Evolutionary conservation across 179 eudicot genomes (phyloP).

Genomic region (Amaranthus tricolor): DNA sequence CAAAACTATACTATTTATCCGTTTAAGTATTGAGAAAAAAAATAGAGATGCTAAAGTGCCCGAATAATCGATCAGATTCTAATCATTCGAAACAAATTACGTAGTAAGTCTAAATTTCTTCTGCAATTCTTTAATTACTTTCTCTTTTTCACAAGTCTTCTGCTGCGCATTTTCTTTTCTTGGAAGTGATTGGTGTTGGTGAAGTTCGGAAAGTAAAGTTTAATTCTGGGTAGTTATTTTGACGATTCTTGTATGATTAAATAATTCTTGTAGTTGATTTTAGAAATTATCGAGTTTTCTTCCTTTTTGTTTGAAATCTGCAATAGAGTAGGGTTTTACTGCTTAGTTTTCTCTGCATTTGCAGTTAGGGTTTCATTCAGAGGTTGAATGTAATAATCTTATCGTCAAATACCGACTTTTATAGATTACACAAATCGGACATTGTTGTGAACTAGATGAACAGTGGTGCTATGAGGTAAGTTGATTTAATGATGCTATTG

Average conservation of each 20-base stretch:
- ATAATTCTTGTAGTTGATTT: neutral
- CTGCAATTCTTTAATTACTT: neutral
- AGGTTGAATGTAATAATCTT: neutral
- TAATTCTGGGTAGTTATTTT: neutral
- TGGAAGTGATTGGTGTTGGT: too few relatives aligned
- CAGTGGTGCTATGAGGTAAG: neutral
- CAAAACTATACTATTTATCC: neutral
- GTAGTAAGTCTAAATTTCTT: neutral
- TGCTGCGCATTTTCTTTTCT: neutral
- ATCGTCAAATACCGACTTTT: too few relatives aligned
- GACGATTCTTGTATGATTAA: neutral
- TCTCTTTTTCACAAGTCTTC: neutral
- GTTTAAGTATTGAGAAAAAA: neutral
- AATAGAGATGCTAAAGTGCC: neutral
- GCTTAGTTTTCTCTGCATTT: neutral
- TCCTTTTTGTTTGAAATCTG: neutral
- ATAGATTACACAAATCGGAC: neutral
- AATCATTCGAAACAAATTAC: neutral
- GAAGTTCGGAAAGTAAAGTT: neutral
- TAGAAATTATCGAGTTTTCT: neutral
- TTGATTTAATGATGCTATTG: too few relatives aligned
- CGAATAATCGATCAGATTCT: neutral
- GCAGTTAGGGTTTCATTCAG: neutral
- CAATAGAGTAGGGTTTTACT: neutral
- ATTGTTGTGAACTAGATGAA: neutral